phyloP scores from a whole-genome alignment of 208 protist species.

The Leishmania gerbilli region DNA sequence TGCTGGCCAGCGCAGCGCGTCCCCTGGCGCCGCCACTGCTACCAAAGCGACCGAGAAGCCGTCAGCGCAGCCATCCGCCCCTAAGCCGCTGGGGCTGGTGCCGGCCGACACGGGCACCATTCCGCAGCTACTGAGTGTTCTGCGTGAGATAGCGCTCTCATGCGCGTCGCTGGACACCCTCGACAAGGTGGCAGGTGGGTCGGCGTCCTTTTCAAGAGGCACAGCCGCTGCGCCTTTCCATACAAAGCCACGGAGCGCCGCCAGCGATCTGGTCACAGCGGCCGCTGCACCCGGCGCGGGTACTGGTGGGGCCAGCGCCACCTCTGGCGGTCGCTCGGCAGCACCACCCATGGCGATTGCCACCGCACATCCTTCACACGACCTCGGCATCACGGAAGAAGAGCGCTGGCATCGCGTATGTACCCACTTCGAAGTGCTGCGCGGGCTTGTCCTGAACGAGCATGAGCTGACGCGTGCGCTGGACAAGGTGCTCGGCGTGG shows the following conservation, averaged over 20 bases:
- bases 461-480: slow-evolving; percentile 48
- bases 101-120: slow-evolving; percentile 36
- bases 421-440: slow-evolving; percentile 34
- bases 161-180: slow-evolving; percentile 47
- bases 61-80: background rate
- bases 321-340: background rate
- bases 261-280: background rate
- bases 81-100: slow-evolving; percentile 40
- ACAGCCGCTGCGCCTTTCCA: background rate
- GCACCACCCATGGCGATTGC: background rate
- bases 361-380: background rate
- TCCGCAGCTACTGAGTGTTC: slow-evolving; percentile 37
- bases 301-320: background rate
- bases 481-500: slow-evolving; percentile 36
- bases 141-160: slow-evolving; percentile 58
- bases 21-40: background rate
- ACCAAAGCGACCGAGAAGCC: background rate
- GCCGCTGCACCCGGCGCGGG: background rate
- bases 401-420: slow-evolving; percentile 56
- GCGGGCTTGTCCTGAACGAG: slow-evolving; percentile 40
- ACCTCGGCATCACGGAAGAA: slow-evolving; percentile 17
- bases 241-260: background rate
- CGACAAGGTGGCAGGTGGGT: background rate
- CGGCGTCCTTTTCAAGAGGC: background rate
- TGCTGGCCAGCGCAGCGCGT: background rate